Evolutionary conservation across 2,329 filamentous ascomycete species (phyloP).

Genomic region (Neonectria magnoliae): DNA sequence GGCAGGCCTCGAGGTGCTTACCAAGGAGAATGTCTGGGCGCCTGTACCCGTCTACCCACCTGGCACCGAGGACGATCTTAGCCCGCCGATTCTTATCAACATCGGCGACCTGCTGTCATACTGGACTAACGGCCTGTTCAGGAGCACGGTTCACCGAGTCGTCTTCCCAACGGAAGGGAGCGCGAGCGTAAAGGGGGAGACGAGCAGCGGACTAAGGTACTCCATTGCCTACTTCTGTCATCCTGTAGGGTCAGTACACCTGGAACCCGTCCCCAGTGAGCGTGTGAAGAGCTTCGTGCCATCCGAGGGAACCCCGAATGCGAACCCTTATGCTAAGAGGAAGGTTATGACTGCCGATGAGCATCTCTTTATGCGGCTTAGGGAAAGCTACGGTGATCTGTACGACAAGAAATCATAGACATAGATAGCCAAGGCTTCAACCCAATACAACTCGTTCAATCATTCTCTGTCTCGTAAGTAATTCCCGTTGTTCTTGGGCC

Average conservation of each 20-base stretch:
- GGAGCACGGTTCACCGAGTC: constrained; percentile 89
- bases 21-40: constrained; percentile 64
- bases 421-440: neutral
- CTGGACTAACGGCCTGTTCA: constrained; percentile 90
- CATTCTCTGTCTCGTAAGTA: neutral
- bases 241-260: constrained; percentile 61
- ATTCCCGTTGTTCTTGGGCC: neutral
- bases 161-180: constrained; percentile 65
- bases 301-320: constrained; percentile 42
- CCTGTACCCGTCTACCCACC: constrained; percentile 74
- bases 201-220: constrained; percentile 64
- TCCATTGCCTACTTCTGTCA: constrained; percentile 77
- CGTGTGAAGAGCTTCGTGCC: constrained; percentile 58
- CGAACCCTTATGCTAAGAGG: constrained; percentile 61
- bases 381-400: constrained; percentile 66
- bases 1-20: constrained; percentile 85
- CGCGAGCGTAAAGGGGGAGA: constrained; percentile 53
- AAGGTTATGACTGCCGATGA: constrained; percentile 71
- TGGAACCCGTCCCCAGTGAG: constrained; percentile 70
- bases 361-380: constrained; percentile 70
- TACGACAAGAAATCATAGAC: constrained; percentile 56
- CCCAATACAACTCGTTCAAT: neutral
- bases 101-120: constrained; percentile 77
- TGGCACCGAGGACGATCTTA: constrained; percentile 65
- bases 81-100: constrained; percentile 83